Conservation (phyloP, 2,329 filamentous ascomycete genomes). For the Clonostachys rosea region DNA sequence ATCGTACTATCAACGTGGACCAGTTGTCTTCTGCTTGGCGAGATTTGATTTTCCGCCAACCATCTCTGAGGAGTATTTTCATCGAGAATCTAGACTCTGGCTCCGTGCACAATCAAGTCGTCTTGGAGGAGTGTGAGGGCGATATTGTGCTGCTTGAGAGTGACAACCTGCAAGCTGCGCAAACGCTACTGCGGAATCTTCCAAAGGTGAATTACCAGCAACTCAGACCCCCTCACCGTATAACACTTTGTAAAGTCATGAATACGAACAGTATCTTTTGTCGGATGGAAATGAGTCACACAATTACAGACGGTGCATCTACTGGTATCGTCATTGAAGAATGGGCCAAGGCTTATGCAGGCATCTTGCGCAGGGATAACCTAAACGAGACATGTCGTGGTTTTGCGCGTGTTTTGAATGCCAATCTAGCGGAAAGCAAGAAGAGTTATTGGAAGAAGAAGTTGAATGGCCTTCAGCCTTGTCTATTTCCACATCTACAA, state of each 20-base stretch:
- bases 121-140: slow-evolving; percentile 10
- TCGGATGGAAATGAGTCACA: slow-evolving; percentile 1
- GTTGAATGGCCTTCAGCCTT: slow-evolving; percentile 8
- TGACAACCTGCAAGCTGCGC: not conserved
- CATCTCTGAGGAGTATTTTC: slow-evolving; percentile 23
- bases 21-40: slow-evolving; percentile 37
- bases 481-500: slow-evolving; percentile 7
- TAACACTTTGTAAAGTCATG: no score
- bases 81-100: slow-evolving; percentile 15
- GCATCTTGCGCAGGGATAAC: not conserved
- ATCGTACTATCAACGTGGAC: slow-evolving; percentile 15
- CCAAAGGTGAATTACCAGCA: slow-evolving; percentile 1
- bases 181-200: slow-evolving; percentile 7
- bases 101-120: slow-evolving; percentile 20
- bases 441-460: slow-evolving; percentile 10
- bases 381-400: no score
- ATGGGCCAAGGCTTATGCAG: slow-evolving; percentile 1
- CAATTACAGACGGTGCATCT: slow-evolving; percentile 2
- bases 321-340: not conserved
- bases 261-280: not conserved
- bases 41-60: slow-evolving; percentile 28
- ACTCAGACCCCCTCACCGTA: not conserved
- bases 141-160: not conserved
- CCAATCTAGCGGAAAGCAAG: no score
- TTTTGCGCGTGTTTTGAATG: no score